Evolutionary conservation across 176 grass and related monocot species (phyloP).

Genomic region (Aegilops tauschii): DNA sequence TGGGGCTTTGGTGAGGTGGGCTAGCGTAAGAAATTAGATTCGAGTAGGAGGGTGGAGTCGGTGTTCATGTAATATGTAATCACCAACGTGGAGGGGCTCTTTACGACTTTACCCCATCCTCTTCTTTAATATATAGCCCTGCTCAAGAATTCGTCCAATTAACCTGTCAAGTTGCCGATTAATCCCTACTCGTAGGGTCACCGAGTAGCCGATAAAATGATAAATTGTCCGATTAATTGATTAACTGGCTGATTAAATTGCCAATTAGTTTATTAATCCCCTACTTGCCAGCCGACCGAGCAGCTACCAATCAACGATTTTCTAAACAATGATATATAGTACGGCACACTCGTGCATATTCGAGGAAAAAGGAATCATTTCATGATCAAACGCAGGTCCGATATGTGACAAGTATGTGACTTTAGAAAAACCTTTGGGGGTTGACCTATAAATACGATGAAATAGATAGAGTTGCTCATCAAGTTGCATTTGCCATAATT

Average conservation of each 20-base stretch:
- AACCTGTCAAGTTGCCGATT: no score
- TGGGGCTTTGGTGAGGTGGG: not conserved
- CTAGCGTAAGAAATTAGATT: not conserved
- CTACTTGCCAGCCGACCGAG: no score
- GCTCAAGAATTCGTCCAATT: no score
- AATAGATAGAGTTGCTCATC: not conserved
- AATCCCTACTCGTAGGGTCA: no score
- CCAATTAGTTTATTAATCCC: no score
- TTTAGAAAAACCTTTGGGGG: not conserved
- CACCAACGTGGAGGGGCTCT: not conserved
- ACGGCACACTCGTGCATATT: not conserved
- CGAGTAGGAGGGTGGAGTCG: not conserved
- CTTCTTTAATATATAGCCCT: no score
- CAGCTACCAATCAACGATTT: no score
- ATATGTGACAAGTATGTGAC: not conserved
- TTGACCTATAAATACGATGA: not conserved
- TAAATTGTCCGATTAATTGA: no score
- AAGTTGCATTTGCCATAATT: not conserved
- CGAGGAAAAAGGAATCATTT: not conserved
- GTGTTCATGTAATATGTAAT: not conserved
- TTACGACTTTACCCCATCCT: no score
- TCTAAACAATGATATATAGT: not conserved
- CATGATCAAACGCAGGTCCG: not conserved
- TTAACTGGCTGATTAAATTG: no score
- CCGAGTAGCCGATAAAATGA: no score